phyloP scores from a whole-genome alignment of 2,329 filamentous ascomycete genomes.

The Ophiostoma sp. region DNA sequence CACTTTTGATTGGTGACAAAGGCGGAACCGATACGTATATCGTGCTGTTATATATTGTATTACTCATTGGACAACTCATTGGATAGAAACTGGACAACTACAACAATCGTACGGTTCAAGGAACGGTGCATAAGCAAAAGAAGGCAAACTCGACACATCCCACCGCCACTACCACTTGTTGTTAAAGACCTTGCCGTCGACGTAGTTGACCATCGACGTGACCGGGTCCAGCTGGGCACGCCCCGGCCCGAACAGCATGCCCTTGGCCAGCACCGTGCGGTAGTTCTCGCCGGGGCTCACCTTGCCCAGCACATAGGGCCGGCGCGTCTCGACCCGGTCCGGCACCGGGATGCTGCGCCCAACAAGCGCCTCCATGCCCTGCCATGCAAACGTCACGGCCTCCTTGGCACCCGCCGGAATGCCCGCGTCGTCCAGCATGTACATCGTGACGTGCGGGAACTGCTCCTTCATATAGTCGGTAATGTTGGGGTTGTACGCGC shows the following conservation, averaged over 20 bases:
- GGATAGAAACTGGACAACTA: not conserved
- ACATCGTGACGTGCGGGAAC: constrained; percentile 46
- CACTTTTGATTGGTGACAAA: not conserved
- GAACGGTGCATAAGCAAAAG: not conserved
- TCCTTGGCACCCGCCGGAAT: constrained; percentile 55
- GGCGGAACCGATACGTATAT: not conserved
- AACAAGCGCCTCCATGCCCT: constrained; percentile 55
- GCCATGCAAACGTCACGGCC: constrained; percentile 55
- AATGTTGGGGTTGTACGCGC: constrained; percentile 55
- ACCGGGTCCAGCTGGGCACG: constrained; percentile 43
- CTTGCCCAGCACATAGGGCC: constrained; percentile 50
- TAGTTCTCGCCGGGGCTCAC: constrained; percentile 52
- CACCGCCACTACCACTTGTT: constrained; percentile 35
- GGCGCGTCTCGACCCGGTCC: constrained; percentile 46
- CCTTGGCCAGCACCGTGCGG: constrained; percentile 47
- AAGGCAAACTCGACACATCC: not conserved
- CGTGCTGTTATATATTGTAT: not conserved
- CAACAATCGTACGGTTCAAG: not conserved
- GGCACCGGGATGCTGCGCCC: constrained; percentile 52
- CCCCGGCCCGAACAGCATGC: constrained; percentile 46
- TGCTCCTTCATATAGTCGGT: constrained; percentile 45
- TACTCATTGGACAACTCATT: too few relatives aligned
- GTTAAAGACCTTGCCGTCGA: constrained; percentile 44
- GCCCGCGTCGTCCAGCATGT: constrained; percentile 53
- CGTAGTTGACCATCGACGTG: constrained; percentile 47